Evolutionary conservation across 306 rosid species (phyloP), one percentile per base, ranked within the genome.

Genomic region (Gastrolobium villosum): DNA sequence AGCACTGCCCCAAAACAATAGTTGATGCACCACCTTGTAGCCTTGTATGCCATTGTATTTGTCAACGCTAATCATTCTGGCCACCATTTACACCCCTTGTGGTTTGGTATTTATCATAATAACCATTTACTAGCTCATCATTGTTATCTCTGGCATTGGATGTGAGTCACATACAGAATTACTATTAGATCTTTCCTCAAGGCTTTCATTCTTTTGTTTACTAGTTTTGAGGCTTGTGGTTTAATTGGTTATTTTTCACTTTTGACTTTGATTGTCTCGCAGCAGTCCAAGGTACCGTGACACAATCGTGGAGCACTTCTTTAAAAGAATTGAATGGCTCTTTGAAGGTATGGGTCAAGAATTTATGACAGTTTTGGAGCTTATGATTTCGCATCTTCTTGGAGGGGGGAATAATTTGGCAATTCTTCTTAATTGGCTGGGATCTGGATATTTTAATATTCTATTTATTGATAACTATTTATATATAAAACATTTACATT

Each of bases 271-370:
- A 15, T 67, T 73, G 48, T 80, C 54, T 49, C 31, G 11, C 70
- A 84, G 97, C 81, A n/a, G 62, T 86, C 72, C 70, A 72, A 31
- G 79, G 72, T 65, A 66, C 76, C 41, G 4, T 7, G 80, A 74
- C 77, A 39, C 83, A 79, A 44, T 77, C 92, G 7, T 48, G 57
- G 91, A 79, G 65, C 74, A 81, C 76, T 13, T 87, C 90, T 72
- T 45, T 88, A 9, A 30, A 70, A 43, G 90, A 89, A 79, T 39
- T 89, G 65, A 84, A 76, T 37, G 81, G 72, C 73, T 88, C 95
- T 31, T 43, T 89, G 75, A 88, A 93, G 98, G 98, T 93, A 82
- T 67, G 74, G 37, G 2, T 67, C 44, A 72, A 59, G 48, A 10
- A 1, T 34, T 54, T 65, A 11, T 54, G 70, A 7, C 31, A 72